Evolutionary conservation across 1,284 basidiomycete genomes (phyloP), one percentile per base, ranked within the genome.

Genomic region (Pulveroboletus sp.): DNA sequence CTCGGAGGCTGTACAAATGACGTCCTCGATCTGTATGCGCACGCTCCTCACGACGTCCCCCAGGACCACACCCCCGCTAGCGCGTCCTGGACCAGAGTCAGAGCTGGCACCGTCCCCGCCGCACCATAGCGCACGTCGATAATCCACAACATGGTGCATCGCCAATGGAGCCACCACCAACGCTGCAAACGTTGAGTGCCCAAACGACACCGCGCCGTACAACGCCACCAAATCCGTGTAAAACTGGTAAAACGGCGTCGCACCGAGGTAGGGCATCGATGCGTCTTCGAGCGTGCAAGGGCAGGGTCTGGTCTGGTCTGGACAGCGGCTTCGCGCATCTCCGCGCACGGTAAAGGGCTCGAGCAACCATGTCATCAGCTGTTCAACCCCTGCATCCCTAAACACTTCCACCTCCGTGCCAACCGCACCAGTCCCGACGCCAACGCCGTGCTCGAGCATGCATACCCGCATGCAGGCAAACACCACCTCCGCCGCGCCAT

Each of bases 381-480:
- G 71, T 11, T 77, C 78, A 3, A 97, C 86, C 4, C 77, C 62
- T 1, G 61, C 59, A 70, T 93, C 87, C 22, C 90, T 78, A 73
- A 86, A 94, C 29, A 92, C 85, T 62, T 94, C 91, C 31, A 44
- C 45, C 42, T 80, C 69, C 14, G 26, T 12, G 18, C 43, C 63
- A 17, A n/a, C 20, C 4, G 20, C 39, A 18, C 51, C 49, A 2
- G 26, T 48, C 7, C 57, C 56, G 8, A 53, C 51, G 4, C 62
- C 66, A 11, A 65, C 66, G 1, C 59, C 70, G 17, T 96, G 90
- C 71, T 97, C 96, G 20, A 98, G 84, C 93, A 97, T 95, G 75
- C 94, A 96, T 15, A 98, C 86, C 65, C 93, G 94, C 91, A 96
- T 94, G 62, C 92, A 87, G 35, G 81, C 84, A 62, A 96, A 89